Evolutionary conservation across 2,329 filamentous ascomycete genomes (phyloP), one percentile per base, ranked within the genome.

Genomic region (Aureobasidium lini): DNA sequence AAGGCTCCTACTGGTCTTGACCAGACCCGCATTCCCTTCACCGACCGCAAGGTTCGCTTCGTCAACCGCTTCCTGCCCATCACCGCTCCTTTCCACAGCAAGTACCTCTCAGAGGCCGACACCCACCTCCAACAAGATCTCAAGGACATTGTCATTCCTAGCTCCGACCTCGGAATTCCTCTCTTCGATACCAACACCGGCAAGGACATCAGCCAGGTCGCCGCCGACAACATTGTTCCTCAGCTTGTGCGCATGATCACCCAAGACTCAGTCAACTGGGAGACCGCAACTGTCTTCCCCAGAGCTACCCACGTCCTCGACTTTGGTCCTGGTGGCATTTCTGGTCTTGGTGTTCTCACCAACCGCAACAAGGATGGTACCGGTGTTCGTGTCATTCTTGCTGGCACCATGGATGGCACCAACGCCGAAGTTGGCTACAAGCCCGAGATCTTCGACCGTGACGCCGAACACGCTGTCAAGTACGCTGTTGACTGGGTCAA

Each of bases 351-450:
- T 70, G 89, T 95, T 47, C 80, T 99, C 64, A 99, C 94, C 60
- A 97, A 95, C 81, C 90, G 94, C 68, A 99, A 97, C 82, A 99
- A 99, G 80, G 95, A 99, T 73, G 94, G 94, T 64, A 97, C 91
- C 60, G 94, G 94, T 68, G 94, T 99, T 37, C 90, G 93, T 62
- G 92, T 99, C 65, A 96, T 99, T 65, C 82, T 99, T 61, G 94
- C 91, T 44, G 94, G 95, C 64, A 84, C 90, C n/a, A 88, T 99
- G 68, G 89, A 93, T 68, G 93, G 93, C 54, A 91, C 91, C 18
- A 88, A 95, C 61, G 81, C 83, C 34, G 94, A 97, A 74, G 88
- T 99, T 63, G 94, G 94, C 59, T 99, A 96, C 81, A 99, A 99
- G 81, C 88, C 93, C 2, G 94, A 99, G 76, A 81, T 99, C 54